Evolutionary conservation across 352 stramenopile genomes (phyloP).

Genomic region (Elongisporangium prolatum): DNA sequence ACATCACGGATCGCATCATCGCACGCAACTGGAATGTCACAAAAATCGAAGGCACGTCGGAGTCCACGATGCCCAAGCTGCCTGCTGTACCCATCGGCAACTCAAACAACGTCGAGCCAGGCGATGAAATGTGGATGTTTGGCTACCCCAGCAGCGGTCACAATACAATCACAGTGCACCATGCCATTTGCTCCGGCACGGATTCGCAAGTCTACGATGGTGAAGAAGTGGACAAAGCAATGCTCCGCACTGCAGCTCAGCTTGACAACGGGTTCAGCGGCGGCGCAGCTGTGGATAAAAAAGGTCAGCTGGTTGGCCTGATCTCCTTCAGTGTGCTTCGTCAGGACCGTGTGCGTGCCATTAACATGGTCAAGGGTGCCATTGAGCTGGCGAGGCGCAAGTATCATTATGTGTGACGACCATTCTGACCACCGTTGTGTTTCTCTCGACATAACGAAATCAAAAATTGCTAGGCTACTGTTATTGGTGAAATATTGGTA

Average conservation of each 20-base stretch:
- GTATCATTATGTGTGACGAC: slow-evolving; percentile 60
- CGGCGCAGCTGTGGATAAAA: slow-evolving; percentile 80
- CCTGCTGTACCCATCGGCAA: slow-evolving; percentile 79
- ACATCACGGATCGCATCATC: slow-evolving; percentile 85
- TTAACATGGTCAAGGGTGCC: slow-evolving; percentile 87
- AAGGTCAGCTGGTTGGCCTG: slow-evolving; percentile 75
- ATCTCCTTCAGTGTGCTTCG: slow-evolving; percentile 86
- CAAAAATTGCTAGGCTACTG: background rate
- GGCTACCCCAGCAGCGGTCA: slow-evolving; percentile 84
- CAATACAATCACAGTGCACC: slow-evolving; percentile 88
- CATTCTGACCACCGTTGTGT: too few relatives aligned
- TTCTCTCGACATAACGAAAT: too few relatives aligned
- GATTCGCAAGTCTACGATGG: slow-evolving; percentile 84
- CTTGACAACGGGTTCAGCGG: slow-evolving; percentile 86
- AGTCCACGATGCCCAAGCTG: slow-evolving; percentile 65
- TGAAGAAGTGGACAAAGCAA: slow-evolving; percentile 82
- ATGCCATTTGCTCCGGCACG: slow-evolving; percentile 86
- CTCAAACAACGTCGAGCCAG: slow-evolving; percentile 85
- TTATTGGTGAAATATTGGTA: background rate
- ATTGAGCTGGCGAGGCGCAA: slow-evolving; percentile 81
- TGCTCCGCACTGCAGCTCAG: slow-evolving; percentile 79
- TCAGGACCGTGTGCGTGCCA: slow-evolving; percentile 82
- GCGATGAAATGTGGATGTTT: slow-evolving; percentile 91
- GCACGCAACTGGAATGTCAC: slow-evolving; percentile 79
- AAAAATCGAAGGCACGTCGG: slow-evolving; percentile 71